A percentile compares a stretch with the other conserved stretches of the same genome.
Evolutionary conservation across 2,329 filamentous ascomycete species (phyloP).

Genomic region (Macrophomina tecta): DNA sequence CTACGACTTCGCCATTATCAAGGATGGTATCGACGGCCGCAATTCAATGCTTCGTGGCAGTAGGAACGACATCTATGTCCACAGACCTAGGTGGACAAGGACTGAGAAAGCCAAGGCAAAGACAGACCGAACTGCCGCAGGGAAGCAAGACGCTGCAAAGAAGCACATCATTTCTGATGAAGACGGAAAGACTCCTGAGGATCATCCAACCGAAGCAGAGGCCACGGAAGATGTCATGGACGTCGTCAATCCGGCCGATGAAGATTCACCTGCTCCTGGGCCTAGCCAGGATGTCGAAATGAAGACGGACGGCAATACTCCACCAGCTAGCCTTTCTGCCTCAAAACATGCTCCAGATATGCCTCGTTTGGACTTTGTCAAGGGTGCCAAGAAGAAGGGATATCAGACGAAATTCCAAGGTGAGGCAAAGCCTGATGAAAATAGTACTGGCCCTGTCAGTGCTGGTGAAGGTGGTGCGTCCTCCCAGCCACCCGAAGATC

Average conservation of each 20-base stretch:
- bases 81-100: not conserved
- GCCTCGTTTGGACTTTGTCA: not conserved
- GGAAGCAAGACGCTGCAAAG: not conserved
- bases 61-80: conserved; percentile 3
- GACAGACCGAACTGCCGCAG: not conserved
- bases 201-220: not conserved
- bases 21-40: conserved; percentile 86
- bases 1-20: conserved; percentile 67
- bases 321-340: not conserved
- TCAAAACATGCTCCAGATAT: not conserved
- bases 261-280: not conserved
- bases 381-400: not conserved
- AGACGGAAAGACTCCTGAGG: not conserved
- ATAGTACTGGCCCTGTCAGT: not conserved
- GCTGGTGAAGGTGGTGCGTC: conserved; percentile 16
- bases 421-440: not conserved
- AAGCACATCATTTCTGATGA: conserved; percentile 16
- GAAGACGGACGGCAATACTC: not conserved
- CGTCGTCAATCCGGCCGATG: not conserved
- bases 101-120: not conserved
- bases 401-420: not conserved
- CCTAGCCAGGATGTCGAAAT: not conserved
- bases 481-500: conserved; percentile 12
- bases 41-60: conserved; percentile 70
- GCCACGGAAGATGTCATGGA: not conserved